Conservation (phyloP, 179 eudicot genomes). For the Carnegiea gigantea region DNA sequence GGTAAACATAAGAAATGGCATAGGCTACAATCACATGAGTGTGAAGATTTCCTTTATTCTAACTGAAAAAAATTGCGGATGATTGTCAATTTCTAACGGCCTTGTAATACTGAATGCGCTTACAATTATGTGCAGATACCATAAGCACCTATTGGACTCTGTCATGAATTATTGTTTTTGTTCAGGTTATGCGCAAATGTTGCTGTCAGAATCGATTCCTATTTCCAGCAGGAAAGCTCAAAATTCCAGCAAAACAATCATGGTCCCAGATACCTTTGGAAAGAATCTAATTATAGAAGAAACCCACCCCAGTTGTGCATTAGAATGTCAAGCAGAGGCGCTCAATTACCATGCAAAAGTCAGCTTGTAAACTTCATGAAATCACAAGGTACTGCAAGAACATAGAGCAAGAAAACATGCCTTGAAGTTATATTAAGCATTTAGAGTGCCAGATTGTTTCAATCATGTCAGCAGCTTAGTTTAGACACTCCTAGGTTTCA, state of each 20-base stretch:
- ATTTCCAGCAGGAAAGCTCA: background rate
- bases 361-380: background rate
- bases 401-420: background rate
- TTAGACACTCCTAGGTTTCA: background rate
- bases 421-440: too few relatives aligned
- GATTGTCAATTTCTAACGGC: background rate
- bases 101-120: background rate
- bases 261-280: background rate
- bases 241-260: constrained; percentile 6
- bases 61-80: background rate
- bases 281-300: background rate
- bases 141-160: background rate
- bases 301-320: background rate
- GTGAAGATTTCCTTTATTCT: background rate
- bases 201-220: background rate
- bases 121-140: background rate
- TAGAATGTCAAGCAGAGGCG: background rate
- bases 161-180: background rate
- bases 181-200: background rate
- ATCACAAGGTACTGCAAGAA: background rate
- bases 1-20: too few relatives aligned
- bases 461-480: too few relatives aligned
- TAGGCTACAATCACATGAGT: background rate
- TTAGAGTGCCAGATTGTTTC: too few relatives aligned
- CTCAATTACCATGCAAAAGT: background rate